A percentile compares a stretch with the other conserved stretches of the same genome.
These are phyloP conservation scores for Collariella sp. DNA, from an alignment of 495 filamentous ascomycete genomes.

Conservation along the genomic window DNA sequence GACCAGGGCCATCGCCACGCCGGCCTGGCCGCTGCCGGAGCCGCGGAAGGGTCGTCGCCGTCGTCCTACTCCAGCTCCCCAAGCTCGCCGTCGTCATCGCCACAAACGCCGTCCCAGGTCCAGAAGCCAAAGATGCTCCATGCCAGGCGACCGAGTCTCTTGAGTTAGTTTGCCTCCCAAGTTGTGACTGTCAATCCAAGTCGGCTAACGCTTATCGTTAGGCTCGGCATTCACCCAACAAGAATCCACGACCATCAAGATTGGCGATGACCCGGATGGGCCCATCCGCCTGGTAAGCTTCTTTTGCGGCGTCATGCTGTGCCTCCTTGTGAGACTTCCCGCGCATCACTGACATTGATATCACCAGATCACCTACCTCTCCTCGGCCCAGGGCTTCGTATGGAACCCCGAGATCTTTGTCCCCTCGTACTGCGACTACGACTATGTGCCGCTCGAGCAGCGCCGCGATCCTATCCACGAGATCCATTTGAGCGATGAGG, in stretches of 20 bases:
- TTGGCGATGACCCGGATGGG: slow-evolving; percentile 53
- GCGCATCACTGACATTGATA: slow-evolving; percentile 7
- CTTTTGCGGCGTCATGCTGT: neutral
- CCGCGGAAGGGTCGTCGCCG: slow-evolving; percentile 36
- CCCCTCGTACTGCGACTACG: slow-evolving; percentile 48
- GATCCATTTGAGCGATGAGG: slow-evolving; percentile 56
- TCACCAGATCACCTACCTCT: slow-evolving; percentile 57
- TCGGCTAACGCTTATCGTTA: slow-evolving; percentile 25
- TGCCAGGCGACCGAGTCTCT: slow-evolving; percentile 43
- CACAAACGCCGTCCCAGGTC: slow-evolving; percentile 27
- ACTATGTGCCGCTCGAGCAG: slow-evolving; percentile 53
- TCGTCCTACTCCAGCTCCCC: slow-evolving; percentile 49
- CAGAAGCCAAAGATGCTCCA: slow-evolving; percentile 40
- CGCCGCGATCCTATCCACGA: slow-evolving; percentile 60
- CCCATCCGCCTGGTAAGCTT: slow-evolving; percentile 52
- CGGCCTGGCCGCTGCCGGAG: slow-evolving; percentile 32
- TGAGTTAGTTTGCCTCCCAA: slow-evolving; percentile 32
- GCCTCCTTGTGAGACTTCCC: neutral
- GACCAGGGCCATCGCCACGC: slow-evolving; percentile 29
- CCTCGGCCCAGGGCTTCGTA: slow-evolving; percentile 59
- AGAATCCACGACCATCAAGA: slow-evolving; percentile 61
- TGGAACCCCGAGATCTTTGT: slow-evolving; percentile 63
- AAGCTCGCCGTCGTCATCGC: slow-evolving; percentile 32
- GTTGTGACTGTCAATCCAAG: neutral
- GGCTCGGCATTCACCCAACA: slow-evolving; percentile 55